Base-by-base conservation (phyloP, 257 asterid genomes). In the Solanum bulbocastanum region DNA sequence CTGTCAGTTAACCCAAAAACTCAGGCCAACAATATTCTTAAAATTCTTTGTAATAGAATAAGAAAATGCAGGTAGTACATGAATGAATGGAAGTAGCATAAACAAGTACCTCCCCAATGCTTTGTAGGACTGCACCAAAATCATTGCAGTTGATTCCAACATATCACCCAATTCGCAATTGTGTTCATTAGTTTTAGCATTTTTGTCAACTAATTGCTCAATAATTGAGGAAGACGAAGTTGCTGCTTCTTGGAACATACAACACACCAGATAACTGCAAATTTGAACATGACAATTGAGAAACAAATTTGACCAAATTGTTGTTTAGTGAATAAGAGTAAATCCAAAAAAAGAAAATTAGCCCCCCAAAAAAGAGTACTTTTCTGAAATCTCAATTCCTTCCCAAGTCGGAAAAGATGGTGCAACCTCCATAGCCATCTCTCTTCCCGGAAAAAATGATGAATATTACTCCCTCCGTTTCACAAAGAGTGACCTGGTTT, bases 61-160 rank as follows among this genome's bases (percentile, higher is more conserved):
- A 71, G 32, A 37, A 84, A 71, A 52, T n/a, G 32, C 71, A 40
- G 83, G 56, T 42, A 37, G 35, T 8, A 35, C 35, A 20, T 10
- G n/a, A 84, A 20, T 10, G 30, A 85, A 62, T 23, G 56, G 16
- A 39, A 22, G 25, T 81, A 16, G 30, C 11, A 62, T 32, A 42
- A 79, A 86, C 6, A 25, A 86, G 49, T 84, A 96, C 99, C 98
- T 94, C 86, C 89, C 90, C 60, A 90, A 89, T 44, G 92, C 94
- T 83, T 93, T 92, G 92, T 88, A 87, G 74, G 99, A 95, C 89
- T 95, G 99, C 58, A 94, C 98, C 82, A 95, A 87, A 89, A 94
- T 95, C 99, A 96, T 96, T 27, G 95, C 98, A 39, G 98, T 94
- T 69, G 98, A 94, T 92, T 95, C 98, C 93, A 92, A 86, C 98